Percentiles rank a stretch among this genome's conserved stretches.
phyloP scores from a whole-genome alignment of 257 asterid genomes.

The Nicotiana undulata region DNA sequence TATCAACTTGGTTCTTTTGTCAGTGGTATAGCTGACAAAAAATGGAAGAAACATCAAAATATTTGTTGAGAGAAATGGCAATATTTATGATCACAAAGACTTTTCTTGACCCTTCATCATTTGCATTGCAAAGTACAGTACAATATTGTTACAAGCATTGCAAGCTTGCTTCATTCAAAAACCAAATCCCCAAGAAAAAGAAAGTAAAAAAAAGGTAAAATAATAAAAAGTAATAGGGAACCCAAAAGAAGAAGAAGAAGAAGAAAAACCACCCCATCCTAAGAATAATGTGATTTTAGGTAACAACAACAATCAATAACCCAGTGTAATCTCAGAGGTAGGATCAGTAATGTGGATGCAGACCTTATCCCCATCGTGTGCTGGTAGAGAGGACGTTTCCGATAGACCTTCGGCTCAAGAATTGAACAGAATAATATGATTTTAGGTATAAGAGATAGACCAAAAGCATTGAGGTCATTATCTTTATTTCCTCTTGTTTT shows the following conservation, averaged over 20 bases:
- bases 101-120: neutral
- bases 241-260: neutral
- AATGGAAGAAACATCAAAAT: neutral
- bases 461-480: neutral
- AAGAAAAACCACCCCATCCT: neutral
- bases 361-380: accelerated
- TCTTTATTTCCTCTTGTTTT: conserved; percentile 15
- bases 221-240: neutral
- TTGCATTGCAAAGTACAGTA: neutral
- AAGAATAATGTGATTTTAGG: neutral
- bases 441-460: neutral
- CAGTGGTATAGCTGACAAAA: neutral
- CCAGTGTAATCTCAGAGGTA: too few relatives aligned
- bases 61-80: neutral
- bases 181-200: neutral
- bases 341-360: too few relatives aligned
- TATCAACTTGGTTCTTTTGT: neutral
- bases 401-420: too few relatives aligned
- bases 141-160: neutral
- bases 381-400: accelerated
- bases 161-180: neutral
- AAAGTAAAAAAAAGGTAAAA: neutral
- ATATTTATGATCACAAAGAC: neutral
- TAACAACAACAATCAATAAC: too few relatives aligned
- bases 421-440: neutral